phyloP scores from a whole-genome alignment of 2,329 filamentous ascomycete species.

The Phaeoacremonium minimum region DNA sequence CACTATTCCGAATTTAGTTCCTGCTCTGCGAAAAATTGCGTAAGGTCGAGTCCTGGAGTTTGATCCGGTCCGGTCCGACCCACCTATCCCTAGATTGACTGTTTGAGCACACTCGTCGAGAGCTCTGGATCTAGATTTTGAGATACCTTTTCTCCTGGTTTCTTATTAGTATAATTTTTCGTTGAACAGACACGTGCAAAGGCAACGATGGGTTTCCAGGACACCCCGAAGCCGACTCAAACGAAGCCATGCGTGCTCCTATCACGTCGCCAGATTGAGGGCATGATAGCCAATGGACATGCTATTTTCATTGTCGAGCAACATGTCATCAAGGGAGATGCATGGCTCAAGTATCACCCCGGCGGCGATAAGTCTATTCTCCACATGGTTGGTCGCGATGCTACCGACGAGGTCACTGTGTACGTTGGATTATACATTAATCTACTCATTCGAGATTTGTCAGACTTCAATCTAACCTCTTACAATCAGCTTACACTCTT shows the following conservation, averaged over 20 bases:
- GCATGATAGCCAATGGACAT: constrained; percentile 75
- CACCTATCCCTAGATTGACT: no score
- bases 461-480: neutral
- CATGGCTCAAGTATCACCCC: constrained; percentile 86
- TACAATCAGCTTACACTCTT: constrained; percentile 68
- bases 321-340: constrained; percentile 80
- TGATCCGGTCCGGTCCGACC: no score
- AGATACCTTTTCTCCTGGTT: no score
- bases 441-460: neutral
- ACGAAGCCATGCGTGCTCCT: neutral
- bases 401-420: constrained; percentile 90
- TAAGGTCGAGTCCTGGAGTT: no score
- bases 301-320: constrained; percentile 77
- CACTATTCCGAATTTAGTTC: no score
- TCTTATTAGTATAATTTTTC: no score
- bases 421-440: constrained; percentile 41
- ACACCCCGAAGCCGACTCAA: neutral
- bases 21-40: no score
- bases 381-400: constrained; percentile 92
- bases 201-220: neutral
- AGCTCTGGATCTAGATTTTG: no score
- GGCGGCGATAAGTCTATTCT: constrained; percentile 86
- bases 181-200: no score
- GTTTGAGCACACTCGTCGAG: no score
- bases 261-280: constrained; percentile 62